These are phyloP conservation scores for Hirschioporus abietinus DNA, from an alignment of 768 basidiomycete species.

Conservation along the genomic window DNA sequence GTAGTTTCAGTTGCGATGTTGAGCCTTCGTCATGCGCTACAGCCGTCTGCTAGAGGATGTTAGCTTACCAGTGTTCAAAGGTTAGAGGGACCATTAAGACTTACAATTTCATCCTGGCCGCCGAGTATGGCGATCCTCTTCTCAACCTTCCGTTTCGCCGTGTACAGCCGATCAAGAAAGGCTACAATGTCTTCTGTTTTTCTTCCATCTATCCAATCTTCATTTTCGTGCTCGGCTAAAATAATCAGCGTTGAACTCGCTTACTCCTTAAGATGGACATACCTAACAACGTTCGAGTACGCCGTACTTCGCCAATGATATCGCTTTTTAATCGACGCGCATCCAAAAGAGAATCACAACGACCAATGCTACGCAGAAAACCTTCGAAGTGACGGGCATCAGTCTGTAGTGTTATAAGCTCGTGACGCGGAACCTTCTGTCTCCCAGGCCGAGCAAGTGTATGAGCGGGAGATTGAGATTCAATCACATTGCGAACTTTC, in stretches of 20 bases:
- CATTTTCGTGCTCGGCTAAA: constrained; percentile 77
- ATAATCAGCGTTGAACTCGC: not conserved
- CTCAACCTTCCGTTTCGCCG: constrained; percentile 84
- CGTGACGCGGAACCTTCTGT: constrained; percentile 39
- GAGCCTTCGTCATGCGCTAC: constrained; percentile 36
- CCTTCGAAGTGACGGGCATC: constrained; percentile 83
- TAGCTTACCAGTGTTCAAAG: not conserved
- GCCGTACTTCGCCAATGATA: constrained; percentile 83
- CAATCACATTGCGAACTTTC: constrained; percentile 47
- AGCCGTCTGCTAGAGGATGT: not conserved
- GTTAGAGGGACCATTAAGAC: constrained; percentile 14
- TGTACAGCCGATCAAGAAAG: constrained; percentile 83
- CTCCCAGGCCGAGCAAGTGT: constrained; percentile 33
- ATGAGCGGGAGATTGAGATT: constrained; percentile 67
- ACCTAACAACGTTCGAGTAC: constrained; percentile 73
- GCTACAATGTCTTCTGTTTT: constrained; percentile 81
- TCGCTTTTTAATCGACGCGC: constrained; percentile 90
- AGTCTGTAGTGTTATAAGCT: constrained; percentile 78
- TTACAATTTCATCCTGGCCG: constrained; percentile 58
- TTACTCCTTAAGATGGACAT: constrained; percentile 13
- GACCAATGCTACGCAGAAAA: constrained; percentile 80
- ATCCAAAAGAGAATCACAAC: constrained; percentile 79
- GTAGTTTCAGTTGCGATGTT: constrained; percentile 52
- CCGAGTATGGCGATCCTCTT: constrained; percentile 79
- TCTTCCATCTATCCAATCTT: constrained; percentile 85